phyloP scores from a whole-genome alignment of 2,329 filamentous ascomycete genomes.

The Gnomoniopsis smithogilvyi region DNA sequence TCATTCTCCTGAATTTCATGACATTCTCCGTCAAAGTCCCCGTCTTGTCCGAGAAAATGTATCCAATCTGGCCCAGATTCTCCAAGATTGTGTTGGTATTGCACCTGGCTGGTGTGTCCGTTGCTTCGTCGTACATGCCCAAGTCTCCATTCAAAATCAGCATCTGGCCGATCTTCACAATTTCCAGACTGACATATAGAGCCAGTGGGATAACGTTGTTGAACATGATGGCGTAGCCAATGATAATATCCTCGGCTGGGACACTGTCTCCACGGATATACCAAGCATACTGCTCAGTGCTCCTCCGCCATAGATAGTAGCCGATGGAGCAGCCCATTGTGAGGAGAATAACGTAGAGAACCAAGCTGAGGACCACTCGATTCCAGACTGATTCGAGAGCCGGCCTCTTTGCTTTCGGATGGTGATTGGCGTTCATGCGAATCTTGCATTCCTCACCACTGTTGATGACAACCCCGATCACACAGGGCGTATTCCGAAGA shows the following conservation, averaged over 20 bases:
- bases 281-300: constrained; percentile 68
- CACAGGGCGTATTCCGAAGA: constrained; percentile 72
- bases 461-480: constrained; percentile 79
- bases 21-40: constrained; percentile 91
- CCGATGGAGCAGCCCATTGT: constrained; percentile 78
- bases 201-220: constrained; percentile 93
- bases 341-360: constrained; percentile 74
- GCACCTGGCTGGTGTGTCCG: constrained; percentile 82
- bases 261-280: constrained; percentile 70
- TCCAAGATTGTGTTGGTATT: constrained; percentile 95
- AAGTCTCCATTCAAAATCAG: constrained; percentile 76
- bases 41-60: constrained; percentile 93
- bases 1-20: constrained; percentile 94
- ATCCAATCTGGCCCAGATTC: constrained; percentile 85
- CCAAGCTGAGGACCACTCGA: constrained; percentile 74
- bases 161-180: constrained; percentile 78
- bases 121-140: constrained; percentile 85
- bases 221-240: constrained; percentile 93
- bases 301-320: constrained; percentile 72
- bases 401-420: constrained; percentile 74
- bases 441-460: constrained; percentile 84
- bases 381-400: constrained; percentile 70
- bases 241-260: constrained; percentile 76
- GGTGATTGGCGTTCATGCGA: constrained; percentile 81
- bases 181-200: constrained; percentile 85